Percentiles rank a stretch among this genome's conserved stretches.
Conservation (phyloP, 495 filamentous ascomycete species). For the Umbilicaria muhlenbergii region DNA sequence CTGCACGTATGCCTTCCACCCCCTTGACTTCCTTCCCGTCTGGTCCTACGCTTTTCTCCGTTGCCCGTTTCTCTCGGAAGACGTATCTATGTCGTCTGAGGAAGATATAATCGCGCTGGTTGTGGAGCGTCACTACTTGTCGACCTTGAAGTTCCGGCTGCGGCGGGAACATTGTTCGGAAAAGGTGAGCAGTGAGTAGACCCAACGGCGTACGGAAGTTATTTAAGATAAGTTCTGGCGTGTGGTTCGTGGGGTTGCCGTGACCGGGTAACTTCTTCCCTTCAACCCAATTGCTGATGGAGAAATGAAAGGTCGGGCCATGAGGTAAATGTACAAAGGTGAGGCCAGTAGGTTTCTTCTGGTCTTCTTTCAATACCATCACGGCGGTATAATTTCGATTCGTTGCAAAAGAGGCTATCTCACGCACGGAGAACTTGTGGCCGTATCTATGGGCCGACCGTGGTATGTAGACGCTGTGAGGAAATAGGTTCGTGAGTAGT, state of each 20-base stretch:
- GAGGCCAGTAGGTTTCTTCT: slow-evolving; percentile 60
- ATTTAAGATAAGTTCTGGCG: slow-evolving; percentile 86
- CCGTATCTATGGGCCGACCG: slow-evolving; percentile 64
- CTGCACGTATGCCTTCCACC: slow-evolving; percentile 66
- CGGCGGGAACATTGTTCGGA: slow-evolving; percentile 68
- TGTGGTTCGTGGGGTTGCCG: slow-evolving; percentile 76
- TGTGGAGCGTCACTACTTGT: slow-evolving; percentile 84
- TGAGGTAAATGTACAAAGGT: slow-evolving; percentile 68
- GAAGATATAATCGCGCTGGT: slow-evolving; percentile 95
- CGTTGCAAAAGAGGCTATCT: slow-evolving; percentile 74
- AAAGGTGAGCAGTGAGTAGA: slow-evolving; percentile 72
- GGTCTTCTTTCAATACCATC: slow-evolving; percentile 69
- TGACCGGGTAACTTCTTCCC: slow-evolving; percentile 74
- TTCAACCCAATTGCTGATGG: slow-evolving; percentile 71
- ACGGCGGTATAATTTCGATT: slow-evolving; percentile 68
- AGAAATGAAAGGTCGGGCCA: slow-evolving; percentile 82
- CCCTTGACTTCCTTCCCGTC: slow-evolving; percentile 82
- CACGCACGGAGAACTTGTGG: slow-evolving; percentile 76
- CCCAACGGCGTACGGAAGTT: slow-evolving; percentile 91
- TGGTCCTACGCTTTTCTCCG: slow-evolving; percentile 68
- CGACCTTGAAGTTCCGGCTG: slow-evolving; percentile 69
- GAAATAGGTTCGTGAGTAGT: slow-evolving; percentile 64
- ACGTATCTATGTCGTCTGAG: slow-evolving; percentile 79
- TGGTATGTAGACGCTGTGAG: slow-evolving; percentile 73
- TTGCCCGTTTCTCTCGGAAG: slow-evolving; percentile 70